A percentile compares a stretch with the other conserved stretches of the same genome.
phyloP scores from a whole-genome alignment of 345 rosid species.

The Lepidium didymum region DNA sequence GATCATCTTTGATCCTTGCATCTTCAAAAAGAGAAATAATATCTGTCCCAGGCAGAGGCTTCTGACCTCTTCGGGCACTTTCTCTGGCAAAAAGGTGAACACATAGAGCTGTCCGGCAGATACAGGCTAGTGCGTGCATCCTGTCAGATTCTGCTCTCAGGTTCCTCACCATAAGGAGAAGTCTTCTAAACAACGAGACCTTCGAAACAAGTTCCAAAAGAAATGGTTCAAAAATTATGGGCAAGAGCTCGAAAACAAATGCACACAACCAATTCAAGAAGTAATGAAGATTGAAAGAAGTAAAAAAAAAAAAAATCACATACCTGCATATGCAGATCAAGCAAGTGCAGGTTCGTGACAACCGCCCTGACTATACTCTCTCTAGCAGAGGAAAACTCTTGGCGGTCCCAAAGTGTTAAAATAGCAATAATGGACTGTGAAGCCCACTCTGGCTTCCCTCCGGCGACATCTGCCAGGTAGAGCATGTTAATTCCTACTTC shows the following conservation, averaged over 20 bases:
- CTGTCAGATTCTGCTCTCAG: slow-evolving; percentile 97
- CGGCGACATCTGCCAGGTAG: slow-evolving; percentile 93
- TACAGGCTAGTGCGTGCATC: slow-evolving; percentile 97
- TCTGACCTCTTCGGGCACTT: slow-evolving; percentile 95
- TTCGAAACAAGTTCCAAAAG: slow-evolving; percentile 33
- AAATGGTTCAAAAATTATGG: slow-evolving; percentile 8
- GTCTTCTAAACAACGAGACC: slow-evolving; percentile 91
- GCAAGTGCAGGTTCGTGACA: slow-evolving; percentile 85
- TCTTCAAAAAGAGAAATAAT: slow-evolving; percentile 95
- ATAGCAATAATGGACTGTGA: slow-evolving; percentile 87
- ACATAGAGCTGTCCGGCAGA: slow-evolving; percentile 96
- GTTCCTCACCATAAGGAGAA: slow-evolving; percentile 96
- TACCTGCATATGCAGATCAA: slow-evolving; percentile 98
- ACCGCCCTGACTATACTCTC: slow-evolving; percentile 97
- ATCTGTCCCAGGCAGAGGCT: slow-evolving; percentile 93
- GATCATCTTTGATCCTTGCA: slow-evolving; percentile 82
- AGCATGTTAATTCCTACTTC: slow-evolving; percentile 96
- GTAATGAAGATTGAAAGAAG: background rate
- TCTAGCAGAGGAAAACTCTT: slow-evolving; percentile 96
- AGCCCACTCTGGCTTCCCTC: slow-evolving; percentile 99
- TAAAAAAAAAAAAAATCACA: background rate
- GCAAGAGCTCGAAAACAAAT: background rate
- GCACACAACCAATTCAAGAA: background rate
- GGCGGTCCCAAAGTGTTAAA: slow-evolving; percentile 97
- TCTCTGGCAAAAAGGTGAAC: slow-evolving; percentile 96